Evolutionary conservation across 1,284 basidiomycete species (phyloP).

Genomic region (Pseudozyma tsukubaensis): DNA sequence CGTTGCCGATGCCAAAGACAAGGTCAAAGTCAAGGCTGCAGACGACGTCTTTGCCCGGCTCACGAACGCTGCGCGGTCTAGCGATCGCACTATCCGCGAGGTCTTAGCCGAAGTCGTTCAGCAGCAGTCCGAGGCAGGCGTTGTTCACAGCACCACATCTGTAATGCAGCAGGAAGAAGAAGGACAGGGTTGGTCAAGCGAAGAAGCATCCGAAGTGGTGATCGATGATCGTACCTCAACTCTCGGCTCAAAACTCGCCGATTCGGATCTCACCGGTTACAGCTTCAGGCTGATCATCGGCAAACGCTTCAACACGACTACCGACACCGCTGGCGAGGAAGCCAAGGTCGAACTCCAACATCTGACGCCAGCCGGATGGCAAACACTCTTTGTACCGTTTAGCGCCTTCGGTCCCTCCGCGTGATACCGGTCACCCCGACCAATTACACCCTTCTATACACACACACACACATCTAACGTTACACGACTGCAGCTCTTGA

Average conservation of each 20-base stretch:
- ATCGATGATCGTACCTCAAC: conserved; percentile 64
- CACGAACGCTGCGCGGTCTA: background rate
- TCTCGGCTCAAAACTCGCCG: conserved; percentile 65
- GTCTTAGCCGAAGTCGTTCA: background rate
- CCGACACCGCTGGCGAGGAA: background rate
- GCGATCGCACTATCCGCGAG: conserved; percentile 1
- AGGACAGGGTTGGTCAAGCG: conserved; percentile 2
- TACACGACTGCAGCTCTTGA: too few relatives aligned
- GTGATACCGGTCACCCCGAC: too few relatives aligned
- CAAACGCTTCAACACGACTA: conserved; percentile 33
- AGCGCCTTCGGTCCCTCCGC: background rate
- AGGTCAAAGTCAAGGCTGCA: conserved; percentile 5
- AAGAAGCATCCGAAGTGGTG: conserved; percentile 43
- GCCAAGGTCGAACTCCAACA: conserved; percentile 23
- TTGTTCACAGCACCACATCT: too few relatives aligned
- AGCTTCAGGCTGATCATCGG: conserved; percentile 62
- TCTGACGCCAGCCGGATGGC: background rate
- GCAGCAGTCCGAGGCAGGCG: background rate
- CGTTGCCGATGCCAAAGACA: conserved; percentile 18
- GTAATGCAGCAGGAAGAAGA: background rate
- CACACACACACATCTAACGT: too few relatives aligned
- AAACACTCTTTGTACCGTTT: background rate
- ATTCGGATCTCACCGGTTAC: conserved; percentile 68
- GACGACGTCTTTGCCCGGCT: conserved; percentile 4
- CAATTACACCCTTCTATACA: too few relatives aligned